Evolutionary conservation across 73 alveolate genomes (phyloP).

Genomic region (Paramecium primaurelia): DNA sequence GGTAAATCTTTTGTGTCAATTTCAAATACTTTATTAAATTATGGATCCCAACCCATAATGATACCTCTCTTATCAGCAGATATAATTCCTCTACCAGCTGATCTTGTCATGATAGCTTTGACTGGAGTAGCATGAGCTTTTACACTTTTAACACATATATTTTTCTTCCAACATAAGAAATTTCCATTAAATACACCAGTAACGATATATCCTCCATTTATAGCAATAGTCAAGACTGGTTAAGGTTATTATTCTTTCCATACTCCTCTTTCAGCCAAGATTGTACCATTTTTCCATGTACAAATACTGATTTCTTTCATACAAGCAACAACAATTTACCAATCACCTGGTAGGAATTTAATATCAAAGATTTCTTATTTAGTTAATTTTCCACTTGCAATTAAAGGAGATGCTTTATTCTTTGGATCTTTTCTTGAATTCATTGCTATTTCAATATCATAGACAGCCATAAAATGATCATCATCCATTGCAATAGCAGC

Average conservation of each 20-base stretch:
- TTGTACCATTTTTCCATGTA: slow-evolving; percentile 73
- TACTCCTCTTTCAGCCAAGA: slow-evolving; percentile 81
- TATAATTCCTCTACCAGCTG: slow-evolving; percentile 87
- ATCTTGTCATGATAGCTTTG: slow-evolving; percentile 75
- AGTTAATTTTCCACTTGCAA: slow-evolving; percentile 92
- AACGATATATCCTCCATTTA: slow-evolving; percentile 73
- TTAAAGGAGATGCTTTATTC: slow-evolving; percentile 69
- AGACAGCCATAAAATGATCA: slow-evolving; percentile 93
- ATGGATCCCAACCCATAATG: slow-evolving; percentile 77
- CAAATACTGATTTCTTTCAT: slow-evolving; percentile 90
- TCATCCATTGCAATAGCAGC: slow-evolving; percentile 96
- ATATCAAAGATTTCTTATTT: slow-evolving; percentile 85
- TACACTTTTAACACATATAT: slow-evolving; percentile 65
- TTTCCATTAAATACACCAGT: slow-evolving; percentile 93
- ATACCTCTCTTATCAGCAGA: slow-evolving; percentile 95
- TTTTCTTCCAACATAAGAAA: slow-evolving; percentile 83
- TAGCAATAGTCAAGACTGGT: slow-evolving; percentile 87
- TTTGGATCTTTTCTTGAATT: slow-evolving; percentile 75
- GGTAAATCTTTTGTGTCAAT: slow-evolving; percentile 45
- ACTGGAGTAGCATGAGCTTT: slow-evolving; percentile 90
- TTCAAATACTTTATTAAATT: background rate
- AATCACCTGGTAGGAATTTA: slow-evolving; percentile 81
- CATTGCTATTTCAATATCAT: slow-evolving; percentile 75
- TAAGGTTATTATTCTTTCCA: slow-evolving; percentile 66
- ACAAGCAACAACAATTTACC: slow-evolving; percentile 82